Percentiles rank a stretch among this genome's conserved stretches.
Evolutionary conservation across 129 eudicot species (phyloP).

Genomic region (Flaveria ramosissima): DNA sequence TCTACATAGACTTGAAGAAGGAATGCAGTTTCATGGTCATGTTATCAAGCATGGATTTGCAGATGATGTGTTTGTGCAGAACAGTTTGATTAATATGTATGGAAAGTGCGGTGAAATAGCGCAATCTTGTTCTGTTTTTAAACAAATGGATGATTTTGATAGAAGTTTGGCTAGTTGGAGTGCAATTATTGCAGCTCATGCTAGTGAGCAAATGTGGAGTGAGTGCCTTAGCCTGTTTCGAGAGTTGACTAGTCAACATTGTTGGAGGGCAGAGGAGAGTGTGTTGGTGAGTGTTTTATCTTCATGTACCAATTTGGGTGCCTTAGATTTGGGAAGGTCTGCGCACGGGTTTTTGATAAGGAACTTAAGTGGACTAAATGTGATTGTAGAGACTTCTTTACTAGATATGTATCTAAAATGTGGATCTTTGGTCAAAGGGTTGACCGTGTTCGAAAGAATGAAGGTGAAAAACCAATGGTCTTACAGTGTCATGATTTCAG

Average conservation of each 20-base stretch:
- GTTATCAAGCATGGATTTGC: slow-evolving; percentile 39
- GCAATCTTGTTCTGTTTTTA: slow-evolving; percentile 41
- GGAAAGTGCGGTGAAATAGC: slow-evolving; percentile 49
- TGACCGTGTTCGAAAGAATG: slow-evolving; percentile 40
- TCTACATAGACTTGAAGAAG: slow-evolving; percentile 27
- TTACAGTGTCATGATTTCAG: slow-evolving; percentile 52
- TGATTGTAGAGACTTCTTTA: slow-evolving; percentile 49
- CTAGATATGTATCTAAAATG: slow-evolving; percentile 53
- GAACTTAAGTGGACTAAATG: slow-evolving; percentile 44
- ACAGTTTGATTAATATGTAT: slow-evolving; percentile 55
- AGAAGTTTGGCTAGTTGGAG: slow-evolving; percentile 55
- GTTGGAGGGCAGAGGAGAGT: slow-evolving; percentile 56
- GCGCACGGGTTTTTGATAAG: slow-evolving; percentile 44
- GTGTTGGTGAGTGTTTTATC: slow-evolving; percentile 48
- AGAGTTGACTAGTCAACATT: slow-evolving; percentile 35
- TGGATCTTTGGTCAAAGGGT: slow-evolving; percentile 43
- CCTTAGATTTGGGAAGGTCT: slow-evolving; percentile 43
- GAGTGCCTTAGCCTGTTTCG: slow-evolving; percentile 45
- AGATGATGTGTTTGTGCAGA: slow-evolving; percentile 50
- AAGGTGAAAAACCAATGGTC: slow-evolving; percentile 44
- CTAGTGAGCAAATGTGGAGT: slow-evolving; percentile 45
- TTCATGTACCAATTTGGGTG: slow-evolving; percentile 50
- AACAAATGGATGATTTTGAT: slow-evolving; percentile 35
- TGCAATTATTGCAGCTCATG: slow-evolving; percentile 51
- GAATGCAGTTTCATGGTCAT: slow-evolving; percentile 62